Percentiles rank a stretch among this genome's conserved stretches.
Conservation (phyloP, 352 stramenopile genomes). For the Globisporangium nodosum region DNA sequence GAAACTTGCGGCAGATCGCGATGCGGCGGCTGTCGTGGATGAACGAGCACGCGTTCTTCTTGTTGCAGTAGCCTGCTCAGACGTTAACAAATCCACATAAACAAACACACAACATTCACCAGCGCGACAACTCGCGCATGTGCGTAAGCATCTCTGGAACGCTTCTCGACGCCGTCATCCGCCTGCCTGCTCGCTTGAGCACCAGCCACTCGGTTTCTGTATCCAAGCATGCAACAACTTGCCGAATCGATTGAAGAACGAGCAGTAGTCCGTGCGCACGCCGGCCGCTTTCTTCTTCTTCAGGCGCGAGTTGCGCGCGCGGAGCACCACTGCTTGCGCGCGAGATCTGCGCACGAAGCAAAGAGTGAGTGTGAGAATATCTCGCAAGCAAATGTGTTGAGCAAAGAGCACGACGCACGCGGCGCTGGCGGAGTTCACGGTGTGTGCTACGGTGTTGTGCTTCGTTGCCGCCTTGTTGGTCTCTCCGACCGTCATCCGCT, state of each 20-base stretch:
- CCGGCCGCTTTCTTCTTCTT: constrained; percentile 19
- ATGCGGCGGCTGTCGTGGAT: constrained; percentile 82
- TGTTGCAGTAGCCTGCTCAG: constrained; percentile 69
- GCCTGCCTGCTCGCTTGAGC: too few species aligned
- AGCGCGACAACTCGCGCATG: background rate
- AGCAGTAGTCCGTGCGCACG: constrained; percentile 69
- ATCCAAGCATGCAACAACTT: constrained; percentile 21
- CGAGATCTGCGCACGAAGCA: constrained; percentile 16
- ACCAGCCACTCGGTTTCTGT: too few species aligned
- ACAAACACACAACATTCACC: constrained; percentile 1
- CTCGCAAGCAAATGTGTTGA: too few species aligned
- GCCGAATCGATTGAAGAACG: constrained; percentile 81
- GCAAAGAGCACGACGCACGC: constrained; percentile 22
- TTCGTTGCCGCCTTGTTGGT: constrained; percentile 6
- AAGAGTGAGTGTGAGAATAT: background rate
- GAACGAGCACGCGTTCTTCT: constrained; percentile 72
- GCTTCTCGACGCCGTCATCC: too few species aligned
- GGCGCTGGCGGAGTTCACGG: constrained; percentile 14
- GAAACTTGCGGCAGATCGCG: constrained; percentile 75
- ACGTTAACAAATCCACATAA: background rate
- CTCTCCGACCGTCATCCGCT: constrained; percentile 28
- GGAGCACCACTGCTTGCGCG: constrained; percentile 46
- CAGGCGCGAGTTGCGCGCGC: constrained; percentile 35
- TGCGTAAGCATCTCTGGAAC: too few species aligned
- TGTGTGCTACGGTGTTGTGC: constrained; percentile 1